Evolutionary conservation across 2,329 filamentous ascomycete species (phyloP).

Genomic region (Xylariaceae sp.): DNA sequence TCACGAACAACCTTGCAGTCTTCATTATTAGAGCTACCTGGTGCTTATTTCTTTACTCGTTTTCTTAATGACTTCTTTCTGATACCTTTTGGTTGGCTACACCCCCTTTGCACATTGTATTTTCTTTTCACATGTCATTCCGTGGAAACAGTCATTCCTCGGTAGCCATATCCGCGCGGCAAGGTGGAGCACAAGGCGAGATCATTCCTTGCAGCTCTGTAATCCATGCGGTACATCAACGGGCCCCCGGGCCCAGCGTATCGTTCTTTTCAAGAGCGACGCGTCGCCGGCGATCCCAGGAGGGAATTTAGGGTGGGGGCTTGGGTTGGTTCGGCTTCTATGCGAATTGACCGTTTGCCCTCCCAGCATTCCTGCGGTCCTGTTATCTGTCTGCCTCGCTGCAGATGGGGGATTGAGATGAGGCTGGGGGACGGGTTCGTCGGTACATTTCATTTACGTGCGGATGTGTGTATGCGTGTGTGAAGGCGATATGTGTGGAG

Average conservation of each 20-base stretch:
- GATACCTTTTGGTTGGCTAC: neutral
- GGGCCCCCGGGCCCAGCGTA: conserved; percentile 27
- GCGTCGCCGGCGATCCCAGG: conserved; percentile 41
- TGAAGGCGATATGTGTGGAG: too few species aligned
- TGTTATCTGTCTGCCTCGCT: conserved; percentile 46
- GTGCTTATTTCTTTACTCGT: neutral
- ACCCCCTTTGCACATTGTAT: conserved; percentile 1
- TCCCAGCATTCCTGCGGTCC: conserved; percentile 44
- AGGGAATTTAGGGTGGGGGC: conserved; percentile 34
- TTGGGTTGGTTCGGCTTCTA: conserved; percentile 44
- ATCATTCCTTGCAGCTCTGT: conserved; percentile 77
- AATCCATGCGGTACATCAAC: conserved; percentile 75
- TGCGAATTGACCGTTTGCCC: conserved; percentile 54
- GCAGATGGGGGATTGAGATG: conserved; percentile 28
- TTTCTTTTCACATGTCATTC: conserved; percentile 4
- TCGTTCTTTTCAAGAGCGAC: conserved; percentile 23
- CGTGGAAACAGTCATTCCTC: neutral
- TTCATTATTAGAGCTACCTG: neutral
- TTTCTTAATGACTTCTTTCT: neutral
- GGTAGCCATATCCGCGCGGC: conserved; percentile 63
- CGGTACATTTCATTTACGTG: conserved; percentile 48
- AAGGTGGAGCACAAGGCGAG: conserved; percentile 80
- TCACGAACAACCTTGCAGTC: neutral
- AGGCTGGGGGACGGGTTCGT: conserved; percentile 48
- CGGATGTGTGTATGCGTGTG: neutral